Evolutionary conservation across 2,329 filamentous ascomycete genomes (phyloP).

Genomic region (Colletotrichum magnum): DNA sequence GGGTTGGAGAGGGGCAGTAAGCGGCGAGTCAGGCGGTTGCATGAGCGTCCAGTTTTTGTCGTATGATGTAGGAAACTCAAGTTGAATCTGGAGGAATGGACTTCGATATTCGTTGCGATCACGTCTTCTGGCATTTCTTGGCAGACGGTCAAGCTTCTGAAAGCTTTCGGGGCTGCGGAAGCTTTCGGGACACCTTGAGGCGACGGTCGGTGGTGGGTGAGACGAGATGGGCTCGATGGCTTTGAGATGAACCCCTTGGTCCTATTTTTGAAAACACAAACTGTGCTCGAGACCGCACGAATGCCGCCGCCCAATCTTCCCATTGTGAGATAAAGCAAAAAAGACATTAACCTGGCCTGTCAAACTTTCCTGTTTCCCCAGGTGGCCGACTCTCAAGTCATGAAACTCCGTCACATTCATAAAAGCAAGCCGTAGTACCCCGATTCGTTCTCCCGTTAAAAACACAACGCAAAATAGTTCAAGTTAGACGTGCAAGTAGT

Average conservation of each 20-base stretch:
- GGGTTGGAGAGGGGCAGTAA: not conserved
- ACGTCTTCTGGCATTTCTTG: not conserved
- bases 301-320: not conserved
- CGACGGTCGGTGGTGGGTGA: too few species aligned
- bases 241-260: too few species aligned
- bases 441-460: not conserved
- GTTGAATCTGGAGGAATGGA: not conserved
- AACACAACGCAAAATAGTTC: not conserved
- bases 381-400: conserved; percentile 8
- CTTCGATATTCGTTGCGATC: not conserved
- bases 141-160: not conserved
- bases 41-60: conserved; percentile 17
- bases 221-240: too few species aligned
- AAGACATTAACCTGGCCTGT: conserved; percentile 4
- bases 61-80: conserved; percentile 17
- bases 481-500: too few species aligned
- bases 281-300: not conserved
- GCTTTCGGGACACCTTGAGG: too few species aligned
- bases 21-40: conserved; percentile 21
- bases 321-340: not conserved
- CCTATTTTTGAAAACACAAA: not conserved
- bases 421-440: not conserved
- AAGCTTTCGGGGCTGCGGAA: too few species aligned
- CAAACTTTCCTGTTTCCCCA: not conserved
- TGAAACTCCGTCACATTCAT: conserved; percentile 24